Evolutionary conservation across 1,284 basidiomycete genomes (phyloP).

Genomic region (Tylopilus sp.): DNA sequence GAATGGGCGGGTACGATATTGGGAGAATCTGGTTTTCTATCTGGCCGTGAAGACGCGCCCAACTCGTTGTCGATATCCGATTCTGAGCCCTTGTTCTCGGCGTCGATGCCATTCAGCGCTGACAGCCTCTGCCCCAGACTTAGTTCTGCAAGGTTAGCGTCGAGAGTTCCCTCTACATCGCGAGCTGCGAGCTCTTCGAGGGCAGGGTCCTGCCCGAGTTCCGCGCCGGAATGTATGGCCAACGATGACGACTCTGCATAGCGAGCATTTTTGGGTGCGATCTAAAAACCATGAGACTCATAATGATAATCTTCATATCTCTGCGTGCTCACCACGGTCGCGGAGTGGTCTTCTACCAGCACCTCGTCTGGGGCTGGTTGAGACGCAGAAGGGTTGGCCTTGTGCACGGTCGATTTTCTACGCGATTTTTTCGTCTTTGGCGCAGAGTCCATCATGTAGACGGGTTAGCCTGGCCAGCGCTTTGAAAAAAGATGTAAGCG

Average conservation of each 20-base stretch:
- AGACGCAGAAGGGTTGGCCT: slow-evolving; percentile 32
- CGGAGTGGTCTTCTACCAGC: slow-evolving; percentile 24
- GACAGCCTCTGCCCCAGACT: slow-evolving; percentile 86
- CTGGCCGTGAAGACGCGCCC: slow-evolving; percentile 23
- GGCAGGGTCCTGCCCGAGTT: slow-evolving; percentile 57
- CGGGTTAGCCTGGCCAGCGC: not conserved
- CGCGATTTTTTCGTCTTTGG: slow-evolving; percentile 50
- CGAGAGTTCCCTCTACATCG: slow-evolving; percentile 65
- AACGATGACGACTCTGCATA: slow-evolving; percentile 62
- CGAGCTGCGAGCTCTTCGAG: slow-evolving; percentile 50
- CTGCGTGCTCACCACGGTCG: slow-evolving; percentile 16
- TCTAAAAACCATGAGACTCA: slow-evolving; percentile 30
- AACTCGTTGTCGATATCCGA: slow-evolving; percentile 46
- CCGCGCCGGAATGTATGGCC: slow-evolving; percentile 59
- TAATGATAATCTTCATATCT: not conserved
- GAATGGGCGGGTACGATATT: slow-evolving; percentile 76
- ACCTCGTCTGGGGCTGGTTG: slow-evolving; percentile 19
- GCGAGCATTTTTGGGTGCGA: slow-evolving; percentile 46
- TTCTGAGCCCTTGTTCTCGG: slow-evolving; percentile 32
- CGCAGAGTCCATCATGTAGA: slow-evolving; percentile 36
- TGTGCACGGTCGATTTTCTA: slow-evolving; percentile 51
- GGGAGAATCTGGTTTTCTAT: slow-evolving; percentile 36
- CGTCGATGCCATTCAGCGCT: slow-evolving; percentile 53
- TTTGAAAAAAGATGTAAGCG: not conserved
- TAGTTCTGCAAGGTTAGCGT: slow-evolving; percentile 84